These are phyloP conservation scores for Nadsonia starkeyi-henricii DNA, from an alignment of 1,139 yeast genomes.

Conservation along the genomic window DNA sequence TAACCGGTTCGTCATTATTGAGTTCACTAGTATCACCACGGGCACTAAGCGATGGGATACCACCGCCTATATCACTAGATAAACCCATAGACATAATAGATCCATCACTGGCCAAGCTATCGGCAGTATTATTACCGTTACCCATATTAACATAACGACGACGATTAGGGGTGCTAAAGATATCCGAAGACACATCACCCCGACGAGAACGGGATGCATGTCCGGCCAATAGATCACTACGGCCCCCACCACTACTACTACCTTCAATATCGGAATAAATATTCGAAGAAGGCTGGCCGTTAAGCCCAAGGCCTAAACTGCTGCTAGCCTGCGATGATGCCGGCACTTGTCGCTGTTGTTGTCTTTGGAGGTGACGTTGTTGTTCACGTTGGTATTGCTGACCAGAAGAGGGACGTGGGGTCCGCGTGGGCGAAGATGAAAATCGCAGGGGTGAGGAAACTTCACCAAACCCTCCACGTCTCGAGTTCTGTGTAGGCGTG, in stretches of 20 bases:
- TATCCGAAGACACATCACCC: not conserved
- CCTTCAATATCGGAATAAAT: not conserved
- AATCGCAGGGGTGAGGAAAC: not conserved
- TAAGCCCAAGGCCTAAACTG: not conserved
- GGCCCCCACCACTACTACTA: too few species aligned
- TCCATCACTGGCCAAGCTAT: not conserved
- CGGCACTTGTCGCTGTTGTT: not conserved
- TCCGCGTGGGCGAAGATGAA: not conserved
- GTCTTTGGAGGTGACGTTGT: too few species aligned
- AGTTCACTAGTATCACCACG: slow-evolving; percentile 9
- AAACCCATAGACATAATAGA: not conserved
- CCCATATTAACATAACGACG: not conserved
- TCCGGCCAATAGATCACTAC: not conserved
- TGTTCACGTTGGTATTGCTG: not conserved
- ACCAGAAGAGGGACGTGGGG: not conserved
- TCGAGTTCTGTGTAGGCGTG: not conserved
- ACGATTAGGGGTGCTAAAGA: not conserved
- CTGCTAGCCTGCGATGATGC: not conserved
- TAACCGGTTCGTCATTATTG: slow-evolving; percentile 51
- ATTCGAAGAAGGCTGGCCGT: not conserved
- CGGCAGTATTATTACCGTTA: not conserved
- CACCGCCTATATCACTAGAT: not conserved
- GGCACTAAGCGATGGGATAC: not conserved
- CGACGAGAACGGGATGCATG: not conserved
- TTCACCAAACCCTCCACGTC: not conserved